phyloP scores from a whole-genome alignment of 2,329 filamentous ascomycete genomes.

The Bipolaris bicolor region DNA sequence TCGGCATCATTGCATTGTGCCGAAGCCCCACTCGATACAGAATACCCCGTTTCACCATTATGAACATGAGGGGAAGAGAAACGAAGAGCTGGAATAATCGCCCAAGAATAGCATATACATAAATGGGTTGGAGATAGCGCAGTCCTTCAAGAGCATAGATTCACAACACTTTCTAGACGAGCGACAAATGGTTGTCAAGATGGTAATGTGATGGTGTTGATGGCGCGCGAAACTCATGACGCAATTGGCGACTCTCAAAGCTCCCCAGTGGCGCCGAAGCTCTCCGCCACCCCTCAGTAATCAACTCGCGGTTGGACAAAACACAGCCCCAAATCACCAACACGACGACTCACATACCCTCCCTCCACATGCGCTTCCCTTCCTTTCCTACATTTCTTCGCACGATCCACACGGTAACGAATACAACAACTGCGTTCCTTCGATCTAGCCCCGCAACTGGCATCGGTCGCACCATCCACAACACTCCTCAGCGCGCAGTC shows the following conservation, averaged over 20 bases:
- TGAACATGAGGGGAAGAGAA: too few relatives aligned
- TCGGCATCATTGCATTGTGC: too few relatives aligned
- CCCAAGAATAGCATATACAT: too few relatives aligned
- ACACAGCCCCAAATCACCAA: constrained; percentile 6
- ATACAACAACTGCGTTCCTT: constrained; percentile 48
- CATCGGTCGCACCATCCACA: constrained; percentile 42
- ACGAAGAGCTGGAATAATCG: too few relatives aligned
- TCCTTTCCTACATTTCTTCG: constrained; percentile 56
- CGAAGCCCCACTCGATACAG: too few relatives aligned
- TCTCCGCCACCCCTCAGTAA: constrained; percentile 35
- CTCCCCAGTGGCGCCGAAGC: constrained; percentile 35
- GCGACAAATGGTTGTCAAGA: background rate
- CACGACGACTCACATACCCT: background rate
- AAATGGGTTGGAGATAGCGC: background rate
- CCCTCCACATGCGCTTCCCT: constrained; percentile 56
- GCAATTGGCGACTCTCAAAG: constrained; percentile 33
- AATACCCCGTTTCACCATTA: too few relatives aligned
- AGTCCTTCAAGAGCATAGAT: background rate
- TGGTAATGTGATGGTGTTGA: background rate
- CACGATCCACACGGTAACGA: constrained; percentile 55
- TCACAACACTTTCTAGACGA: background rate
- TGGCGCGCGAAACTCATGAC: constrained; percentile 29
- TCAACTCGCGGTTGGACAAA: background rate
- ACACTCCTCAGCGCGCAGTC: constrained; percentile 34
- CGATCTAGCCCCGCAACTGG: constrained; percentile 45